These are phyloP conservation scores for Iberis pinnata DNA, from an alignment of 345 rosid genomes.

Conservation along the genomic window DNA sequence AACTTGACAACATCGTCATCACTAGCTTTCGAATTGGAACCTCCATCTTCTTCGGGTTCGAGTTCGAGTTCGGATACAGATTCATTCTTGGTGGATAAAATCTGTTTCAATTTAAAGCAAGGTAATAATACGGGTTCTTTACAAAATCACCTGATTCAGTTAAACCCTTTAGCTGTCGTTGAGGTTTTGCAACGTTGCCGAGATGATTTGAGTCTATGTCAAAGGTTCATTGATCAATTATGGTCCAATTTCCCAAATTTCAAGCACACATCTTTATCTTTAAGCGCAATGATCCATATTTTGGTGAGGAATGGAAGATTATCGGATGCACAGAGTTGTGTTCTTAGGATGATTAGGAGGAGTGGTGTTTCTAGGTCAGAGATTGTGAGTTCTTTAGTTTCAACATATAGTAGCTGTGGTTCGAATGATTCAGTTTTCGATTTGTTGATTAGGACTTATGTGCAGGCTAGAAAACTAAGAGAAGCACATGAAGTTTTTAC, in stretches of 20 bases:
- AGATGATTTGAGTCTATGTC: conserved; percentile 41
- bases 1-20: conserved; percentile 13
- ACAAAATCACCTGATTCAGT: conserved; percentile 30
- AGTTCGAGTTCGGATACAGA: conserved; percentile 22
- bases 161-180: conserved; percentile 42
- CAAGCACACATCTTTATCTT: conserved; percentile 50
- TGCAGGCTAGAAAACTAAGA: conserved; percentile 66
- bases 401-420: conserved; percentile 27
- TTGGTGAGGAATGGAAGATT: conserved; percentile 47
- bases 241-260: conserved; percentile 31
- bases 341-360: conserved; percentile 72
- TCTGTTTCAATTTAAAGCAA: conserved; percentile 46
- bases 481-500: conserved; percentile 51
- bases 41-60: conserved; percentile 25
- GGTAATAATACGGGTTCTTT: conserved; percentile 33
- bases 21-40: conserved; percentile 16
- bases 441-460: conserved; percentile 67
- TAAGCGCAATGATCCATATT: conserved; percentile 61
- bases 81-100: conserved; percentile 55
- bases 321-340: conserved; percentile 65
- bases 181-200: conserved; percentile 54
- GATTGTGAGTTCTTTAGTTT: conserved; percentile 47
- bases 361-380: conserved; percentile 60
- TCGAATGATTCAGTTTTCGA: conserved; percentile 46
- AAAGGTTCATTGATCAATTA: conserved; percentile 39